Evolutionary conservation across 805 yeast species (phyloP).

Genomic region (Grigorovia yakushimaensis): DNA sequence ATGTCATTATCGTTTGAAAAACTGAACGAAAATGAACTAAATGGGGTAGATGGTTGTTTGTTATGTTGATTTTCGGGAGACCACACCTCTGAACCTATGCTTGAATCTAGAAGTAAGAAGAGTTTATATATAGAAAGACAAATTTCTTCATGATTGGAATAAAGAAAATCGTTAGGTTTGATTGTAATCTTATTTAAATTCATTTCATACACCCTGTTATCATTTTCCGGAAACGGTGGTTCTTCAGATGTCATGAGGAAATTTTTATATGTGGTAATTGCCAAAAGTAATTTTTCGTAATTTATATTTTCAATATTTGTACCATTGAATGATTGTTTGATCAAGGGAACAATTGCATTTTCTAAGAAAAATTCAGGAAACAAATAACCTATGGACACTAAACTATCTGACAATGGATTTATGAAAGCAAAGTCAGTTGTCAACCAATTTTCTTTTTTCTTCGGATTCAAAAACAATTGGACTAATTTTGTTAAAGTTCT

Average conservation of each 20-base stretch:
- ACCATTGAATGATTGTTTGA: conserved; percentile 53
- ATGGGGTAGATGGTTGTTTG: conserved; percentile 29
- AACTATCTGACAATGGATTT: conserved; percentile 57
- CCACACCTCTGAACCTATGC: conserved; percentile 40
- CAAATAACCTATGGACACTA: conserved; percentile 70
- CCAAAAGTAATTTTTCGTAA: conserved; percentile 63
- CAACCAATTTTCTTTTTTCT: conserved; percentile 69
- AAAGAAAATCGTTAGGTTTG: conserved; percentile 21
- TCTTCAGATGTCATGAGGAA: conserved; percentile 56
- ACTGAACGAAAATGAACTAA: conserved; percentile 32
- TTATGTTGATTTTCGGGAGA: conserved; percentile 29
- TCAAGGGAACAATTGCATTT: conserved; percentile 60
- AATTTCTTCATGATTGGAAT: conserved; percentile 59
- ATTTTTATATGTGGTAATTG: conserved; percentile 61
- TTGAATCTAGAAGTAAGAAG: conserved; percentile 50
- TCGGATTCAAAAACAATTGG: conserved; percentile 43
- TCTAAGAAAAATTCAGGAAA: conserved; percentile 75
- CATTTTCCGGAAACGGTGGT: conserved; percentile 65
- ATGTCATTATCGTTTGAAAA: conserved; percentile 31
- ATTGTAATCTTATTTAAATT: conserved; percentile 28
- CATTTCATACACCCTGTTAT: conserved; percentile 24
- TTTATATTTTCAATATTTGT: conserved; percentile 47
- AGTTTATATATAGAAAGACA: conserved; percentile 47
- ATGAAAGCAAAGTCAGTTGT: conserved; percentile 51
- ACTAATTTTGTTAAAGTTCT: conserved; percentile 63